phyloP scores from a whole-genome alignment of 2,329 filamentous ascomycete genomes.

The Diplodia seriata region DNA sequence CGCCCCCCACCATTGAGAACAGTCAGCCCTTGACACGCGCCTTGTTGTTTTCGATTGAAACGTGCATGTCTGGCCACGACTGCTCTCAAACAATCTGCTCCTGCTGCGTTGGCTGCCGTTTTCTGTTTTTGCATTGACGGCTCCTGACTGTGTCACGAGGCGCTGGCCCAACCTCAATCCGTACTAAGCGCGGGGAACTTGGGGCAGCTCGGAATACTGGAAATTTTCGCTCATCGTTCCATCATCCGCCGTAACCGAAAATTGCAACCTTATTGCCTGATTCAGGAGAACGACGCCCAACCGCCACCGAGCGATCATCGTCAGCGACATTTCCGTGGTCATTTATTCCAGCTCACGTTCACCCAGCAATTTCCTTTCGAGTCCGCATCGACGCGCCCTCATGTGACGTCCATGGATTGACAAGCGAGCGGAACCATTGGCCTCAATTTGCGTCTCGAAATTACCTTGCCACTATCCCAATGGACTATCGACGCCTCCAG shows the following conservation, averaged over 20 bases:
- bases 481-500: background rate
- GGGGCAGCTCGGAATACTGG: background rate
- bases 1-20: constrained; percentile 1
- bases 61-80: background rate
- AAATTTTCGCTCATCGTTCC: background rate
- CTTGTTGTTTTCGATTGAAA: background rate
- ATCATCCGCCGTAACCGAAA: background rate
- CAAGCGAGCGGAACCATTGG: background rate
- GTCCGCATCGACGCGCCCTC: background rate
- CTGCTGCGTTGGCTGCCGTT: background rate
- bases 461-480: background rate
- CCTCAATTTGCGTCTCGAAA: background rate
- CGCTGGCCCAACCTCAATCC: background rate
- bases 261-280: constrained; percentile 1
- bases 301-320: background rate
- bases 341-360: background rate
- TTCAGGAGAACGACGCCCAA: background rate
- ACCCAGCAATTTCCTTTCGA: background rate
- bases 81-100: background rate
- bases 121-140: background rate
- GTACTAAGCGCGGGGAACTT: background rate
- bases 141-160: background rate
- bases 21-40: background rate
- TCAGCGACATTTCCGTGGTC: background rate
- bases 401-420: background rate